These are phyloP conservation scores for Candida boleticola DNA, from an alignment of 805 yeast species.

Conservation along the genomic window DNA sequence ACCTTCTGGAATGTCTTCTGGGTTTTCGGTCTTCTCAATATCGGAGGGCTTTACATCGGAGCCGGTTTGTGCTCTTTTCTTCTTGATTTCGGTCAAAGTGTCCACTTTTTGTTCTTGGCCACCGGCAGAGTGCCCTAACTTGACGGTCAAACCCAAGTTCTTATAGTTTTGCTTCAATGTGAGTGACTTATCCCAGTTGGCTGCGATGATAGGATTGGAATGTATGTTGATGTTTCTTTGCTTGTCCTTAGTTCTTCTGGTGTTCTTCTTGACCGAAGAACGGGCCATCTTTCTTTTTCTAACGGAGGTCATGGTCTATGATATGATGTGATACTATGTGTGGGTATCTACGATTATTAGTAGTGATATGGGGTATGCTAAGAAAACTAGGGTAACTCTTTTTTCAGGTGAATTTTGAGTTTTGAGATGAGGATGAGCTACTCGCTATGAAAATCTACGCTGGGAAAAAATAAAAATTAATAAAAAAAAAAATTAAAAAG, in stretches of 20 bases:
- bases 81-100: slow-evolving; percentile 32
- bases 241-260: slow-evolving; percentile 69
- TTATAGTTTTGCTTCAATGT: slow-evolving; percentile 87
- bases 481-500: background rate
- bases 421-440: background rate
- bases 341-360: no score
- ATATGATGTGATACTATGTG: background rate
- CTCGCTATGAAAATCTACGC: background rate
- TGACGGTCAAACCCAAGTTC: slow-evolving; percentile 70
- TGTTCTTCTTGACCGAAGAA: slow-evolving; percentile 65
- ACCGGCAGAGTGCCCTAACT: slow-evolving; percentile 70
- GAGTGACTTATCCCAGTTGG: slow-evolving; percentile 81
- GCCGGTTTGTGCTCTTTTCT: slow-evolving; percentile 15
- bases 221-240: slow-evolving; percentile 64
- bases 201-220: slow-evolving; percentile 80
- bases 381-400: background rate
- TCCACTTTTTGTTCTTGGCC: slow-evolving; percentile 67
- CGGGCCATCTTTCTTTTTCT: slow-evolving; percentile 83
- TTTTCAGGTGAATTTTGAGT: no score
- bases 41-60: slow-evolving; percentile 35
- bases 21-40: slow-evolving; percentile 46
- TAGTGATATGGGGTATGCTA: background rate
- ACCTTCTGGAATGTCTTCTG: slow-evolving; percentile 67
- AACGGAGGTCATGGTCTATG: slow-evolving; percentile 60
- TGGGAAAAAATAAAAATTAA: no score